phyloP scores from a whole-genome alignment of 305 asterid species.

The Fraxinus velutina region DNA sequence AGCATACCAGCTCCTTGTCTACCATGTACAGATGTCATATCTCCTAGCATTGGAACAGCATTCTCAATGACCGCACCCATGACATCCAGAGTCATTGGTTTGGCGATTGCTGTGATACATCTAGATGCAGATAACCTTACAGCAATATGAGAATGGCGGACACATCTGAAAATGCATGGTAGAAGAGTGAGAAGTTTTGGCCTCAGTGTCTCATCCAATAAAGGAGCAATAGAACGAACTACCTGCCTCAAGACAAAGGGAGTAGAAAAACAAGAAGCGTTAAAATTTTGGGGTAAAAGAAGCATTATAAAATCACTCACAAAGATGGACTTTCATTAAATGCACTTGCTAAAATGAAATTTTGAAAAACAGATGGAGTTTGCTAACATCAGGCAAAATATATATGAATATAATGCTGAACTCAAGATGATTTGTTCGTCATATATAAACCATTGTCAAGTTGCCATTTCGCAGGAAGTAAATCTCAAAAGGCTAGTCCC shows the following conservation, averaged over 20 bases:
- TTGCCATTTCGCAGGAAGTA: not conserved
- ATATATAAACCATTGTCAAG: not conserved
- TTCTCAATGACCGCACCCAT: slow-evolving; percentile 82
- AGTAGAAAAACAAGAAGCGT: slow-evolving; percentile 12
- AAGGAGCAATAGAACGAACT: slow-evolving; percentile 85
- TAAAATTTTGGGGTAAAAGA: not conserved
- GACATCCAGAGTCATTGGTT: slow-evolving; percentile 84
- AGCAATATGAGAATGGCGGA: slow-evolving; percentile 88
- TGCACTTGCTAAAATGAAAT: not conserved
- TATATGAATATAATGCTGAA: not conserved
- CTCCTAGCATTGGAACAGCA: slow-evolving; percentile 93
- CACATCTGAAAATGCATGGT: slow-evolving; percentile 90
- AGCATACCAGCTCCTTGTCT: slow-evolving; percentile 99
- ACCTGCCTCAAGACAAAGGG: slow-evolving; percentile 48
- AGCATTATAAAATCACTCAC: not conserved
- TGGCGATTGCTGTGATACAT: slow-evolving; percentile 89
- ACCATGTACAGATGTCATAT: slow-evolving; percentile 75
- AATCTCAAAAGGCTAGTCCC: slow-evolving; percentile 4
- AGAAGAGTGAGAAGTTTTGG: slow-evolving; percentile 73
- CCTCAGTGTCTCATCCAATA: slow-evolving; percentile 63
- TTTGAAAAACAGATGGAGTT: not conserved
- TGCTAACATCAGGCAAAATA: not conserved
- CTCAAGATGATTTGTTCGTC: not conserved
- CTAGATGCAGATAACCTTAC: slow-evolving; percentile 88
- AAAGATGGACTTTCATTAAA: not conserved